phyloP scores from a whole-genome alignment of 148 eudicot species.

The Rheum nobile region DNA sequence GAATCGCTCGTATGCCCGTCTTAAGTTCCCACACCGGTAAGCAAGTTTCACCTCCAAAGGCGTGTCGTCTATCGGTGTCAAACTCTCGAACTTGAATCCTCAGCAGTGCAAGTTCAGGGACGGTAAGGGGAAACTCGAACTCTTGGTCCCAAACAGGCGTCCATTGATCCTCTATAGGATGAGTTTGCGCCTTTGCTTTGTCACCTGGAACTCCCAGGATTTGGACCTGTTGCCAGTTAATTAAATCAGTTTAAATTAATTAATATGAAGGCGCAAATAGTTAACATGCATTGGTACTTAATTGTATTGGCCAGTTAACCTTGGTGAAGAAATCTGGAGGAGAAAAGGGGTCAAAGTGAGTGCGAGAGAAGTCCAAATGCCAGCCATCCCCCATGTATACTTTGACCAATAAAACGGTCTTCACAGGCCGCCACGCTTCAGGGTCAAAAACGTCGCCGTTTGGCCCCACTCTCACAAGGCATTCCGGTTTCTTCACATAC shows the following conservation, averaged over 20 bases:
- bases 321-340: slow-evolving; percentile 66
- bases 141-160: slow-evolving; percentile 46
- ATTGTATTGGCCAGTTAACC: slow-evolving; percentile 27
- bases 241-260: neutral
- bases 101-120: slow-evolving; percentile 49
- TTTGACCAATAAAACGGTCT: slow-evolving; percentile 54
- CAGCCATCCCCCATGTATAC: slow-evolving; percentile 63
- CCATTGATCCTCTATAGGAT: slow-evolving; percentile 46
- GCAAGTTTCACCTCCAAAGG: slow-evolving; percentile 60
- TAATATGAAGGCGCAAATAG: too few relatives aligned
- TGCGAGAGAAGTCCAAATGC: slow-evolving; percentile 40
- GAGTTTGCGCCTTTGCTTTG: slow-evolving; percentile 25
- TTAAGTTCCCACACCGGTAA: slow-evolving; percentile 45
- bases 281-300: neutral
- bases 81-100: slow-evolving; percentile 40
- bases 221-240: slow-evolving; percentile 29
- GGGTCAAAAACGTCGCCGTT: slow-evolving; percentile 29
- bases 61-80: slow-evolving; percentile 27
- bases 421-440: slow-evolving; percentile 11
- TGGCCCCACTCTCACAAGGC: slow-evolving; percentile 23
- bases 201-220: slow-evolving; percentile 51
- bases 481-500: slow-evolving; percentile 56
- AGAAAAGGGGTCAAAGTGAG: slow-evolving; percentile 45
- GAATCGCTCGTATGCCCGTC: slow-evolving; percentile 47
- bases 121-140: slow-evolving; percentile 41